Evolutionary conservation across 2,329 filamentous ascomycete species (phyloP).

Genomic region (Neofusicoccum parvum): DNA sequence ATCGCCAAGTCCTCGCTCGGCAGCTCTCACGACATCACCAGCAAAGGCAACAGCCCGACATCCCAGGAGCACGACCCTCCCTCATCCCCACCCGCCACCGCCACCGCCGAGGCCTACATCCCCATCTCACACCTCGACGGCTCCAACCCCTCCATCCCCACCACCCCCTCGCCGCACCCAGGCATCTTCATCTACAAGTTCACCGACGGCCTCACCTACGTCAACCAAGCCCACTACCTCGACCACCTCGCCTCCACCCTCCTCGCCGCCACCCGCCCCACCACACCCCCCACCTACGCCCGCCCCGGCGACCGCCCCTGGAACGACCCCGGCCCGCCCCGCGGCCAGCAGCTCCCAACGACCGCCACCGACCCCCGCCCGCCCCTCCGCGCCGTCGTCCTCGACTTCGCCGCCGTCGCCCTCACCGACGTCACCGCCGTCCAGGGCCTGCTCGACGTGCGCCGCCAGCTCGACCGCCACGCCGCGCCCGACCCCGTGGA

Average conservation of each 20-base stretch:
- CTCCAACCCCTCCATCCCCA: neutral
- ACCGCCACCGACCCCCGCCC: conserved; percentile 37
- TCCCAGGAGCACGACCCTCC: neutral
- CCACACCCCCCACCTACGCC: neutral
- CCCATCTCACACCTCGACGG: neutral
- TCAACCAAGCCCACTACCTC: conserved; percentile 82
- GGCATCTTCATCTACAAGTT: conserved; percentile 96
- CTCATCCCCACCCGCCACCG: neutral
- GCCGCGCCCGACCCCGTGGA: conserved; percentile 43
- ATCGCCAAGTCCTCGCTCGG: neutral
- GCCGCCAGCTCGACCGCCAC: conserved; percentile 57
- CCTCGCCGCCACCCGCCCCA: conserved; percentile 48
- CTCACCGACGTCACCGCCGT: conserved; percentile 59
- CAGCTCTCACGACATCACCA: neutral
- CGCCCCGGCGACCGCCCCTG: conserved; percentile 51
- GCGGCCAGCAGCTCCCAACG: no score
- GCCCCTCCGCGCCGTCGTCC: conserved; percentile 55
- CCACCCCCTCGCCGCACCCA: conserved; percentile 45
- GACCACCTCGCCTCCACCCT: conserved; percentile 73
- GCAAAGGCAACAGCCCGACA: neutral
- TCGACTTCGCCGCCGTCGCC: conserved; percentile 60
- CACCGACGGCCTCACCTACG: conserved; percentile 90
- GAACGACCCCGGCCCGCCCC: conserved; percentile 46
- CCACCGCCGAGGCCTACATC: neutral
- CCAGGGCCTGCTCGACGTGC: conserved; percentile 57